Base-by-base conservation (phyloP, 768 basidiomycete genomes). In the Podaxis sp. region DNA sequence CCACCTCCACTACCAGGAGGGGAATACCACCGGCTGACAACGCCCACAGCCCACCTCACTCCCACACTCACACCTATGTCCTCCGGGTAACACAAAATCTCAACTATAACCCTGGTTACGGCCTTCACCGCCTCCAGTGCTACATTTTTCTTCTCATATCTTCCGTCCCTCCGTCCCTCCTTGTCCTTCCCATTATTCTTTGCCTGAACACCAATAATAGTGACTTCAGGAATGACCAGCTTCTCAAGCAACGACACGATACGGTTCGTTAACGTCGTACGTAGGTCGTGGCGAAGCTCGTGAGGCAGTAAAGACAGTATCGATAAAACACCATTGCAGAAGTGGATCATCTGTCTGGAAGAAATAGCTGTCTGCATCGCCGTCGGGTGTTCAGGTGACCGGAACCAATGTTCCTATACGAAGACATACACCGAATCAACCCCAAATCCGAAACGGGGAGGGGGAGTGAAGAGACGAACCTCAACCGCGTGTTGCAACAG, bases 321-420 rank as follows among this genome's bases (percentile, higher is more conserved):
- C 19, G 51, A 46, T n/a, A 69, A 55, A 13, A 70, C 62, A 7
- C 64, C 69, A 38, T 67, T 67, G 56, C 75, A 76, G 49, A 79
- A 73, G 17, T 67, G 65, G 40, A 71, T 74, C 13, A 89, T 69
- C 59, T 81, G 84, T 19, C 83, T 80, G 24, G 75, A 72, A 57
- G 82, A 78, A 33, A 87, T 80, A 3, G 77, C 73, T 5, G 75
- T 73, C 22, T 83, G 73, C 4, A 87, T 69, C 2, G 83, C 76
- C 4, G 69, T 65, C n/a, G 40, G 55, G 24, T 73, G 64, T 3
- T 71, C 68, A 19, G 73, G 68, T n/a, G 72, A 70, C 4, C 72
- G 67, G 9, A 77, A 73, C 86, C 87, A 87, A 68, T 82, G 82
- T 65, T 81, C 75, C 83, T 87, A 65, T 28, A 28, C 28, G 15